A percentile compares a stretch with the other conserved stretches of the same genome.
phyloP scores from a whole-genome alignment of 2,329 filamentous ascomycete species.

The Ustulina deusta region DNA sequence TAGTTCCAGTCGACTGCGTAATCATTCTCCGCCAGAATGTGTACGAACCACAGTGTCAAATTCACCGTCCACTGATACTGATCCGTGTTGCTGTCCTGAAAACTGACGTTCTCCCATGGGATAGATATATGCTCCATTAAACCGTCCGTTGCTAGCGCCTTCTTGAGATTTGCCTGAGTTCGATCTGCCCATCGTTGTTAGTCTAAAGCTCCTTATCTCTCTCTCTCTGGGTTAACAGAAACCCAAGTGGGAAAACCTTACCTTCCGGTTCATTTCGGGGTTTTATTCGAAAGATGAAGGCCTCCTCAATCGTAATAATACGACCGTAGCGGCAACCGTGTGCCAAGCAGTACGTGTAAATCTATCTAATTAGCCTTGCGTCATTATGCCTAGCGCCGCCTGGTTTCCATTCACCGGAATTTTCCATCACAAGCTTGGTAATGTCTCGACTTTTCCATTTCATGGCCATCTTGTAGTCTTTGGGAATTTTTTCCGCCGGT shows the following conservation, averaged over 20 bases:
- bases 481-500: background rate
- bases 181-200: too few species aligned
- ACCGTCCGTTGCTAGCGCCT: background rate
- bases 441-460: background rate
- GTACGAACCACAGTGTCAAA: slow-evolving; percentile 2
- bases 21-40: slow-evolving; percentile 10
- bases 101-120: slow-evolving; percentile 4
- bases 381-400: background rate
- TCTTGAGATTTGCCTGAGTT: background rate
- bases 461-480: background rate
- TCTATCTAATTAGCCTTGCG: background rate
- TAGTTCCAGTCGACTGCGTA: too few species aligned
- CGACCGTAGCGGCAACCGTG: slow-evolving; percentile 2
- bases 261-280: slow-evolving; percentile 5
- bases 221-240: background rate
- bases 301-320: slow-evolving; percentile 10
- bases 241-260: too few species aligned
- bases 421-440: background rate
- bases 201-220: background rate
- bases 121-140: slow-evolving; percentile 6
- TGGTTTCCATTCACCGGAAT: slow-evolving; percentile 2
- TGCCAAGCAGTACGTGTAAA: slow-evolving; percentile 4
- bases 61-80: slow-evolving; percentile 2
- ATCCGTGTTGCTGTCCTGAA: background rate
- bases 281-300: slow-evolving; percentile 11